Evolutionary conservation across 805 yeast species (phyloP), one percentile per base, ranked within the genome.

Genomic region (Saccharomycopsis guyanensis): DNA sequence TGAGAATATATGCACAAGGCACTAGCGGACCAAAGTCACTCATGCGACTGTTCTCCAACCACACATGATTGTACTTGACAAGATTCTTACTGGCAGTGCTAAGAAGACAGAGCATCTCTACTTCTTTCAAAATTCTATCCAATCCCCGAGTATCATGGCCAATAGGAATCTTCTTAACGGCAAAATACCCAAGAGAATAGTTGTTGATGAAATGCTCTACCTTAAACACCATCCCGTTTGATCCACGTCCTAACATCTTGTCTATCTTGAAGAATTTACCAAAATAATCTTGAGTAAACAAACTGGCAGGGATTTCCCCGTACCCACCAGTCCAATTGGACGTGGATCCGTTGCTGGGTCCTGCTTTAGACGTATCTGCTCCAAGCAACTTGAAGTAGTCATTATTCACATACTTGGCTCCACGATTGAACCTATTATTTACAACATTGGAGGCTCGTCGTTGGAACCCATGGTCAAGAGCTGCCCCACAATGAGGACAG

Each of bases 11-110:
- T 3, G 88, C 86, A 41, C 69, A 66, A 35, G 82, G 70, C 46
- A 81, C 65, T 55, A 70, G 61, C 31, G 82, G 77, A 43, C 80
- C 79, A 59, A 77, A 77, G 7, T 64, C 66, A 39, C 73, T 66
- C 24, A 73, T 59, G 16, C 66, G 61, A 35, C 74, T 83, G 56
- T 81, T 69, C 57, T 88, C 96, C 27, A 88, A 61, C 96, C 96
- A 88, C 22, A 87, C 96, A 62, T 88, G 96, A 57, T 88, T 87
- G 59, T 88, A 88, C 18, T 83, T 75, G 23, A 88, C 86, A 54
- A 88, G 70, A 59, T 87, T 83, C 38, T 74, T 67, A 53, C 68
- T 66, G 33, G 63, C 71, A 72, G 59, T 73, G 43, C 66, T 76
- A 46, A 65, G 53, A 27, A 61, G 70, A 42, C 64, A 82, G 32